A percentile compares a stretch with the other conserved stretches of the same genome.
These are phyloP conservation scores for Nymphaea colorata DNA, from an alignment of 164 flowering plant species.

Conservation along the genomic window DNA sequence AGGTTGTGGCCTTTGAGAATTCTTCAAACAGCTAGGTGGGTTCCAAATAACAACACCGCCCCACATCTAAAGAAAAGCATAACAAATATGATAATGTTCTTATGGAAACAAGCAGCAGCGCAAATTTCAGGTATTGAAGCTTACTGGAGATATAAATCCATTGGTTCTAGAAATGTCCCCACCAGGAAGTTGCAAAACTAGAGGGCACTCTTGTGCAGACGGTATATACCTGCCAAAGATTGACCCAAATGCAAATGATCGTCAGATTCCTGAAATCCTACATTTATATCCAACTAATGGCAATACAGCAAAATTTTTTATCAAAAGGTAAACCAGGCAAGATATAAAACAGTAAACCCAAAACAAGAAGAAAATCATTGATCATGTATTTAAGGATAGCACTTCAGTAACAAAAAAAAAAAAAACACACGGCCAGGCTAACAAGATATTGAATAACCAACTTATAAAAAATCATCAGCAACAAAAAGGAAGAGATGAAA, in stretches of 20 bases:
- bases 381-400: no score
- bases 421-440: neutral
- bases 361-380: no score
- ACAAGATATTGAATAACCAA: neutral
- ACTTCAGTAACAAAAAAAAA: no score
- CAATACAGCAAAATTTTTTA: no score
- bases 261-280: neutral
- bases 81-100: neutral
- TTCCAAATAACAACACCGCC: constrained; percentile 94
- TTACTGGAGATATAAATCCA: constrained; percentile 90
- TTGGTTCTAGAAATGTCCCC: constrained; percentile 72
- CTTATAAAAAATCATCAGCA: neutral
- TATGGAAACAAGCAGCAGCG: constrained; percentile 7
- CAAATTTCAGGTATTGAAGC: constrained; percentile 9
- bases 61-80: constrained; percentile 62
- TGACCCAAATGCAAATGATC: neutral
- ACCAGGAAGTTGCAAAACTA: constrained; percentile 60
- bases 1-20: constrained; percentile 18
- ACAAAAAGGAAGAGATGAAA: constrained; percentile 8
- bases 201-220: constrained; percentile 87
- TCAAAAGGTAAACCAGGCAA: no score
- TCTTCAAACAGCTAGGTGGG: constrained; percentile 43
- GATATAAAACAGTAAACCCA: no score
- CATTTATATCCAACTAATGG: neutral
- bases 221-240: constrained; percentile 59